phyloP scores from a whole-genome alignment of 2,329 filamentous ascomycete genomes.

The Achaetomium macrosporum region DNA sequence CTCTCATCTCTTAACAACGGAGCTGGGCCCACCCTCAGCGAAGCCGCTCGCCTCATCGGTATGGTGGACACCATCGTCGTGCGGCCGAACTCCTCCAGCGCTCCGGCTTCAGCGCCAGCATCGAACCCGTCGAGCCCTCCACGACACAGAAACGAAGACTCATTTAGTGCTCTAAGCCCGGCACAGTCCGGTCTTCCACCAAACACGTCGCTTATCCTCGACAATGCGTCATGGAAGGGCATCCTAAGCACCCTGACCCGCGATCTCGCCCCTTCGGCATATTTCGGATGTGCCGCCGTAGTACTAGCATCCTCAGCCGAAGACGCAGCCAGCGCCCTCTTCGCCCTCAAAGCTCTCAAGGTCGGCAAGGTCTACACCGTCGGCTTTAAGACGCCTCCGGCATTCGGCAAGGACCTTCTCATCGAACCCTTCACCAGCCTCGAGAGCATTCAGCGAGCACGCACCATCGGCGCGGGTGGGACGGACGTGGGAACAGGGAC shows the following conservation, averaged over 20 bases:
- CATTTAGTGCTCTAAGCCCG: conserved; percentile 15
- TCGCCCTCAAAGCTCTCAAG: conserved; percentile 68
- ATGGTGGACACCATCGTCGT: conserved; percentile 77
- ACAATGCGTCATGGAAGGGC: conserved; percentile 81
- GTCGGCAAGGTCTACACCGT: conserved; percentile 79
- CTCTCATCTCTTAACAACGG: conserved; percentile 47
- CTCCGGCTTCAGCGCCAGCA: conserved; percentile 39
- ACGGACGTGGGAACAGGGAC: conserved; percentile 31
- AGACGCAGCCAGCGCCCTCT: conserved; percentile 73
- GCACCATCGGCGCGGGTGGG: conserved; percentile 36
- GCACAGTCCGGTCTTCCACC: conserved; percentile 37
- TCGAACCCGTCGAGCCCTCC: conserved; percentile 46
- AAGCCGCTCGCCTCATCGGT: conserved; percentile 71
- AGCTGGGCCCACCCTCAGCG: conserved; percentile 56
- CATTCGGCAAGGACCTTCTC: conserved; percentile 59
- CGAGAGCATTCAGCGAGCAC: conserved; percentile 52
- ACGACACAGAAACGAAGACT: conserved; percentile 30
- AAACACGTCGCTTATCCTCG: conserved; percentile 59
- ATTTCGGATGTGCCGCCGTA: conserved; percentile 67
- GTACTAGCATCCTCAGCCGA: conserved; percentile 67
- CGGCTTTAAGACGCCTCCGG: conserved; percentile 62
- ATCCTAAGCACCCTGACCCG: conserved; percentile 75
- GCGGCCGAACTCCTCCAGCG: conserved; percentile 40
- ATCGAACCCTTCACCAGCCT: conserved; percentile 77
- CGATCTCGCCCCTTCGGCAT: conserved; percentile 77